phyloP scores from a whole-genome alignment of 2,329 filamentous ascomycete species.

The Botrytis fabae region DNA sequence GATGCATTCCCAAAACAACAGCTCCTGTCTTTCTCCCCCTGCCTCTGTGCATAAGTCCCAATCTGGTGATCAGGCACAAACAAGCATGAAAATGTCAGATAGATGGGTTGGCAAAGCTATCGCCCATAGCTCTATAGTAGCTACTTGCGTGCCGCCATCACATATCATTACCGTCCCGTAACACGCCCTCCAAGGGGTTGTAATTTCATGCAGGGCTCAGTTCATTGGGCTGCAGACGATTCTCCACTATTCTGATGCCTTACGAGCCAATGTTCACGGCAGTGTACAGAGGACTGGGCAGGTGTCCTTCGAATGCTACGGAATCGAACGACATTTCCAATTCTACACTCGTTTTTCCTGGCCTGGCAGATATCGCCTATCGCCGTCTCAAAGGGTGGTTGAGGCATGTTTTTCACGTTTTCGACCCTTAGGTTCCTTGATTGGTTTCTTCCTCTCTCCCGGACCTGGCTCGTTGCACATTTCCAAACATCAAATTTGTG shows the following conservation, averaged over 20 bases:
- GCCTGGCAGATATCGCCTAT: background rate
- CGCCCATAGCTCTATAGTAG: background rate
- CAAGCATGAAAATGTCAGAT: background rate
- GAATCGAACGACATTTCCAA: background rate
- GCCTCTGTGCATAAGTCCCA: background rate
- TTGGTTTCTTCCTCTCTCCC: background rate
- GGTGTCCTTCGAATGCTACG: background rate
- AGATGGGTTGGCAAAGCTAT: background rate
- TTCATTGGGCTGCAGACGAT: conserved; percentile 6
- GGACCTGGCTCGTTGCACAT: background rate
- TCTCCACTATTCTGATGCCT: conserved; percentile 6
- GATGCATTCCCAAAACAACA: background rate
- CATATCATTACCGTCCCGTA: background rate
- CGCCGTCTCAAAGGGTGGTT: background rate
- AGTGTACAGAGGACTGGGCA: background rate
- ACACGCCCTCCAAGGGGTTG: background rate
- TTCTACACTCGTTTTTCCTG: background rate
- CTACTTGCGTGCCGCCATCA: background rate
- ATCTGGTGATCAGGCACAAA: background rate
- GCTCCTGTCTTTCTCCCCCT: background rate
- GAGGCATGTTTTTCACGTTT: background rate
- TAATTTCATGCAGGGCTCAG: conserved; percentile 4
- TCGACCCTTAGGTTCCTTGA: background rate
- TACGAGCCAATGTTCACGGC: background rate
- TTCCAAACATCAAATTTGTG: background rate